Evolutionary conservation across 352 stramenopile species (phyloP).

Genomic region (Pythium utonaiense): DNA sequence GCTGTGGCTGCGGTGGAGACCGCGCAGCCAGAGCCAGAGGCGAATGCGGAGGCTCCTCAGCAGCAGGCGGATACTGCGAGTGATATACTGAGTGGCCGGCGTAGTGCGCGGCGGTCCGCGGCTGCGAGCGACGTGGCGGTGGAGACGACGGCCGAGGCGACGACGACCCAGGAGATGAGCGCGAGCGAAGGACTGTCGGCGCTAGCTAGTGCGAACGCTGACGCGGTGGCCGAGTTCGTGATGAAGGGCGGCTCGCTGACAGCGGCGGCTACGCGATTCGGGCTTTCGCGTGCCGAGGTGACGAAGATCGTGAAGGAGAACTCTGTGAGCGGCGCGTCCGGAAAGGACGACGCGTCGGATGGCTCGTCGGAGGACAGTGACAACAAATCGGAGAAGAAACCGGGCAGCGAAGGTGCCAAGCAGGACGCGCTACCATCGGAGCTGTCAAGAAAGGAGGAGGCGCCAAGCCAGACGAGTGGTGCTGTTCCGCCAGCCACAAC

Average conservation of each 20-base stretch:
- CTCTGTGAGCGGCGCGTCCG: background rate
- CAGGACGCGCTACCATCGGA: background rate
- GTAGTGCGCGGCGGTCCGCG: constrained; percentile 7
- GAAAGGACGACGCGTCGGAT: constrained; percentile 7
- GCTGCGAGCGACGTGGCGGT: background rate
- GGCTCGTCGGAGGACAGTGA: constrained; percentile 8
- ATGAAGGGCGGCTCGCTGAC: constrained; percentile 24
- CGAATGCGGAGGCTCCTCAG: background rate
- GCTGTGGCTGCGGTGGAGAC: background rate
- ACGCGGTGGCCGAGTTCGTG: constrained; percentile 25
- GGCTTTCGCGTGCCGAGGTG: constrained; percentile 26
- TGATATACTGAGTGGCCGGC: constrained; percentile 1
- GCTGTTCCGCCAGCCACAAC: background rate
- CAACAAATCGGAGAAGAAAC: background rate
- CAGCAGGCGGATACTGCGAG: background rate
- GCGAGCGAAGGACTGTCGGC: constrained; percentile 2
- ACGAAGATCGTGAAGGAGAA: constrained; percentile 27
- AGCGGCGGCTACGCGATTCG: constrained; percentile 26
- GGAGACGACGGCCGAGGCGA: background rate
- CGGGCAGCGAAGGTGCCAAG: background rate
- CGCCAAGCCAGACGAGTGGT: background rate
- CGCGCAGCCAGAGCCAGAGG: background rate
- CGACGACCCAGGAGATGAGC: background rate
- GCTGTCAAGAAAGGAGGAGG: background rate
- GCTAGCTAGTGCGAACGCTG: background rate